Evolutionary conservation across 108 stramenopile species (phyloP).

Genomic region (Skeletonema grethae): DNA sequence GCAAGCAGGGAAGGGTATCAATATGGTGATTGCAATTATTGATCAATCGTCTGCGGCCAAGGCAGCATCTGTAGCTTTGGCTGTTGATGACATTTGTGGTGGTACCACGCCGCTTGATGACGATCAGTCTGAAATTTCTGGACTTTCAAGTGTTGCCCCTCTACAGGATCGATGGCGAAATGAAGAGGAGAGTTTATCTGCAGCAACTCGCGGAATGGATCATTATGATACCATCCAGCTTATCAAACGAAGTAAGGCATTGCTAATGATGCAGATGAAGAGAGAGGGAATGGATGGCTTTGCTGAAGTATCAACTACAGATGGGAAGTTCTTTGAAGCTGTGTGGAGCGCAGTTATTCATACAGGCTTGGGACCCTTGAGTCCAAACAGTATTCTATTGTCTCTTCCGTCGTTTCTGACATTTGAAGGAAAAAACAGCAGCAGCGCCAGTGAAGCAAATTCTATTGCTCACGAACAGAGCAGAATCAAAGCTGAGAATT

Average conservation of each 20-base stretch:
- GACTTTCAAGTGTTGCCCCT: neutral
- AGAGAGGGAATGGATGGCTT: conserved; percentile 66
- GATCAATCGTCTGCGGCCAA: conserved; percentile 26
- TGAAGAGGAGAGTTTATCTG: conserved; percentile 19
- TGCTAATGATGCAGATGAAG: conserved; percentile 62
- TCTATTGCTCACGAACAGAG: conserved; percentile 10
- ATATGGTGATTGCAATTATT: conserved; percentile 53
- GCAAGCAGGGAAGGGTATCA: conserved; percentile 70
- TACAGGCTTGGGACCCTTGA: conserved; percentile 69
- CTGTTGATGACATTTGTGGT: conserved; percentile 25
- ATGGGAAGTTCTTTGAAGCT: conserved; percentile 34
- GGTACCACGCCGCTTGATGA: neutral
- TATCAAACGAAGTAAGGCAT: conserved; percentile 27
- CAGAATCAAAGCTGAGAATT: conserved; percentile 32
- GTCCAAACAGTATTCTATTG: conserved; percentile 74
- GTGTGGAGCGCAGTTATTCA: conserved; percentile 59
- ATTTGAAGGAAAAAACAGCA: conserved; percentile 3
- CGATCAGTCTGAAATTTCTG: neutral
- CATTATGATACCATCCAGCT: conserved; percentile 31
- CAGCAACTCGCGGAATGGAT: conserved; percentile 31
- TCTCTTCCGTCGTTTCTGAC: conserved; percentile 55
- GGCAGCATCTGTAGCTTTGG: conserved; percentile 45
- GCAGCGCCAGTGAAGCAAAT: neutral
- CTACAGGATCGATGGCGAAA: conserved; percentile 25
- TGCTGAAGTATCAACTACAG: conserved; percentile 52